phyloP scores from a whole-genome alignment of 805 yeast species.

The Yarrowia alimentaria region DNA sequence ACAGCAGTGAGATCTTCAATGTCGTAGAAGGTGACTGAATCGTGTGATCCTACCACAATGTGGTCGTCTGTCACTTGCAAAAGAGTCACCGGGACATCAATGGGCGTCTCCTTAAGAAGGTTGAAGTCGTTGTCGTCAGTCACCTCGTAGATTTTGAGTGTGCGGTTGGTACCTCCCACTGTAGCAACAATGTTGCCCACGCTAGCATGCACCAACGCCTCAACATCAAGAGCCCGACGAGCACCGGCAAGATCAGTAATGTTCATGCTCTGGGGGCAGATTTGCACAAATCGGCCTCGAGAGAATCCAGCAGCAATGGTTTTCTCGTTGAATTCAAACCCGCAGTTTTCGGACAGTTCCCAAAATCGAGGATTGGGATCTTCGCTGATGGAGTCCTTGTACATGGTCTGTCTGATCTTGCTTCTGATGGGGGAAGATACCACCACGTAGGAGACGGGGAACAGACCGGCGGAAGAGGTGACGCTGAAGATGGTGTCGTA shows the following conservation, averaged over 20 bases:
- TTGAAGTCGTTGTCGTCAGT: not conserved
- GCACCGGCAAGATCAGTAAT: not conserved
- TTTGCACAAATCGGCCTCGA: conserved; percentile 2
- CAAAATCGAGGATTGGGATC: conserved; percentile 21
- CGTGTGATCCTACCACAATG: conserved; percentile 16
- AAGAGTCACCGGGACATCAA: conserved; percentile 8
- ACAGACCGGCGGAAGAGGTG: conserved; percentile 3
- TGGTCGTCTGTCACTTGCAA: conserved; percentile 5
- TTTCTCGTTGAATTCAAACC: conserved; percentile 11
- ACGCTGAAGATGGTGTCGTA: conserved; percentile 7
- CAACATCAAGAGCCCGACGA: not conserved
- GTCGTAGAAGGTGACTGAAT: conserved; percentile 1
- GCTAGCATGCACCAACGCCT: not conserved
- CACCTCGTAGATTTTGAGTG: not conserved
- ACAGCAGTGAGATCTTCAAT: conserved; percentile 5
- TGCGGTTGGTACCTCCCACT: not conserved
- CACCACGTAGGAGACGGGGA: conserved; percentile 4
- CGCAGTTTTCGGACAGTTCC: conserved; percentile 17
- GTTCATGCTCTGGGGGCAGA: not conserved
- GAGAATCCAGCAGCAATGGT: conserved; percentile 9
- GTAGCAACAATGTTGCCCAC: conserved; percentile 7
- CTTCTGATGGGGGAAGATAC: conserved; percentile 20
- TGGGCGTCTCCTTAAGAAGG: not conserved
- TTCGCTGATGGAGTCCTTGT: conserved; percentile 13
- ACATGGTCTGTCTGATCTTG: conserved; percentile 20